phyloP scores from a whole-genome alignment of 2,329 filamentous ascomycete species.

The Diaporthe eres region DNA sequence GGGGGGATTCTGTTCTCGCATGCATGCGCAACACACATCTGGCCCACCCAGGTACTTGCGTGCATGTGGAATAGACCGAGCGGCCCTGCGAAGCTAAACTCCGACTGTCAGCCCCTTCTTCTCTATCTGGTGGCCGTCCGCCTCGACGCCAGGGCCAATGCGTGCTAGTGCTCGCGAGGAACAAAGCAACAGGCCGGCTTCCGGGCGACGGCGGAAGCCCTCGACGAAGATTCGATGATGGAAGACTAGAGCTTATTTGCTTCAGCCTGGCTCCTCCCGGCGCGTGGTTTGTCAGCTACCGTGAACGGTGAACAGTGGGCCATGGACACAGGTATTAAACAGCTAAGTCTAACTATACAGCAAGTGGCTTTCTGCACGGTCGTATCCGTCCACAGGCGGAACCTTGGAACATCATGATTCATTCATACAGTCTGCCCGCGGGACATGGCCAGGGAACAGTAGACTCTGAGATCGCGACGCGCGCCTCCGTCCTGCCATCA shows the following conservation, averaged over 20 bases:
- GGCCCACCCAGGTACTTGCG: not conserved
- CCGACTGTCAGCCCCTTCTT: not conserved
- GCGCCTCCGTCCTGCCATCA: not conserved
- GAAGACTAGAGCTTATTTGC: slow-evolving; percentile 29
- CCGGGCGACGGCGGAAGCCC: slow-evolving; percentile 7
- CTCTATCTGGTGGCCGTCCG: not conserved
- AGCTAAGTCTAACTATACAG: not conserved
- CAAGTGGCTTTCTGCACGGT: slow-evolving; percentile 12
- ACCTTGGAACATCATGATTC: slow-evolving; percentile 30
- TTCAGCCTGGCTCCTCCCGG: not conserved
- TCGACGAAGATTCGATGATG: slow-evolving; percentile 22
- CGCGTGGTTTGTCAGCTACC: not conserved
- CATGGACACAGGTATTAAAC: not conserved
- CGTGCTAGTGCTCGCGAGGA: not conserved
- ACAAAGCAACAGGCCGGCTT: slow-evolving; percentile 14
- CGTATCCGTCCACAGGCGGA: not conserved
- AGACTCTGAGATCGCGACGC: not conserved
- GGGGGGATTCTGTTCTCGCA: not conserved
- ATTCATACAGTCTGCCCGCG: slow-evolving; percentile 6
- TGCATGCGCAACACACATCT: not conserved
- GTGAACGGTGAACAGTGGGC: not conserved
- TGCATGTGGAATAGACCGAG: slow-evolving; percentile 10
- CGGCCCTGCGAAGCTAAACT: slow-evolving; percentile 13
- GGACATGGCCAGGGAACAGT: not conserved
- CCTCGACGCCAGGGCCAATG: slow-evolving; percentile 2